Conservation (phyloP, 1,284 basidiomycete genomes). For the Phellopilus nigrolimitatus region DNA sequence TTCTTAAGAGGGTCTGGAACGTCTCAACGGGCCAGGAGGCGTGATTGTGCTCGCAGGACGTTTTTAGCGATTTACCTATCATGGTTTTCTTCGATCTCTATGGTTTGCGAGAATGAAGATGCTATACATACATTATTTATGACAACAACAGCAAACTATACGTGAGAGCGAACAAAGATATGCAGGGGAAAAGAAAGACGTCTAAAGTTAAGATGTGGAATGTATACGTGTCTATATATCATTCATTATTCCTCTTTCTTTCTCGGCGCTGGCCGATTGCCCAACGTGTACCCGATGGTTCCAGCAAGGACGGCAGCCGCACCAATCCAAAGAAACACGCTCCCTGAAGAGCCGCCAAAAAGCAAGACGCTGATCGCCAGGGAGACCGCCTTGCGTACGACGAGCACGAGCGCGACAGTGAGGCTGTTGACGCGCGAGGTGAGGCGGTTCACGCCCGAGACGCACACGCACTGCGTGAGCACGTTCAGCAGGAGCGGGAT, state of each 20-base stretch:
- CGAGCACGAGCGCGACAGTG: slow-evolving; percentile 84
- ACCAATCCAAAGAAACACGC: slow-evolving; percentile 56
- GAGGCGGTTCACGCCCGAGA: slow-evolving; percentile 86
- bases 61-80: not conserved
- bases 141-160: not conserved
- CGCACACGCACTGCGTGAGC: slow-evolving; percentile 82
- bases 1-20: slow-evolving; percentile 66
- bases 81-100: not conserved
- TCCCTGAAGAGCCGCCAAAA: slow-evolving; percentile 31
- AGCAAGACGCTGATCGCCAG: slow-evolving; percentile 69
- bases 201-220: not conserved
- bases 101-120: not conserved
- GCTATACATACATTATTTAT: not conserved
- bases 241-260: slow-evolving; percentile 22
- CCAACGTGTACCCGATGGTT: slow-evolving; percentile 65
- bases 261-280: slow-evolving; percentile 28
- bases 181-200: not conserved
- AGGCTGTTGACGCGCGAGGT: slow-evolving; percentile 76
- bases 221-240: not conserved
- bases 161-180: not conserved
- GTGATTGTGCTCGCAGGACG: slow-evolving; percentile 2
- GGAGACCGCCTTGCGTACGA: slow-evolving; percentile 85
- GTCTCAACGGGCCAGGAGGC: slow-evolving; percentile 56
- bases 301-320: slow-evolving; percentile 67
- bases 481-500: slow-evolving; percentile 74